A percentile compares a stretch with the other conserved stretches of the same genome.
Evolutionary conservation across 345 rosid species (phyloP).

Genomic region (Physaria fendleri): DNA sequence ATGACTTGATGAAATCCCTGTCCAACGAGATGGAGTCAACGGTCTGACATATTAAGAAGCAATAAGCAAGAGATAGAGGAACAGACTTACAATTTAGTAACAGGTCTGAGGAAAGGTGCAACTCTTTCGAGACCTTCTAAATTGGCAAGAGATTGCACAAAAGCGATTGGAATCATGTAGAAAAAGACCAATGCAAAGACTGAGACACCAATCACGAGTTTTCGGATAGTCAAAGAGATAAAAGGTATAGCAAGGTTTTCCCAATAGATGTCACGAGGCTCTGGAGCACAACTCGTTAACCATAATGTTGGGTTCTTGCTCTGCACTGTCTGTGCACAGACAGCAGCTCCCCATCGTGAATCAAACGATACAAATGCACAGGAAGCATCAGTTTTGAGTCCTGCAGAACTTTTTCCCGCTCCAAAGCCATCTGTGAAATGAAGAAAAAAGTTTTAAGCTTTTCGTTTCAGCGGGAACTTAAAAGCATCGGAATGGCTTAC

Average conservation of each 20-base stretch:
- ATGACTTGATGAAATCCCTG: conserved; percentile 90
- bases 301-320: conserved; percentile 86
- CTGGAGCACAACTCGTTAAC: conserved; percentile 96
- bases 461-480: background rate
- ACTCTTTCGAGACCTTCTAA: conserved; percentile 83
- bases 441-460: background rate
- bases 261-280: conserved; percentile 97
- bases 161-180: conserved; percentile 99
- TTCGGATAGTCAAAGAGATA: conserved; percentile 73
- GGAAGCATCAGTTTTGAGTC: conserved; percentile 69
- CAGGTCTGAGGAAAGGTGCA: conserved; percentile 96
- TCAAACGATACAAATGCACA: conserved; percentile 82
- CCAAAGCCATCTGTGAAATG: conserved; percentile 59
- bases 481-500: conserved; percentile 37
- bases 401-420: conserved; percentile 62
- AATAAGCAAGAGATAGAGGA: background rate
- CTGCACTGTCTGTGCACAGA: conserved; percentile 97
- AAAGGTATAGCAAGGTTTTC: conserved; percentile 86
- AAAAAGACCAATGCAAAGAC: conserved; percentile 89
- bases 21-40: conserved; percentile 17
- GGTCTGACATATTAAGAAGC: background rate
- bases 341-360: conserved; percentile 97
- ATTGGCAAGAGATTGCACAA: conserved; percentile 97
- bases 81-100: conserved; percentile 73
- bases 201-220: conserved; percentile 54